Evolutionary conservation across 1,139 yeast genomes (phyloP).

Genomic region (Pichia sp.): DNA sequence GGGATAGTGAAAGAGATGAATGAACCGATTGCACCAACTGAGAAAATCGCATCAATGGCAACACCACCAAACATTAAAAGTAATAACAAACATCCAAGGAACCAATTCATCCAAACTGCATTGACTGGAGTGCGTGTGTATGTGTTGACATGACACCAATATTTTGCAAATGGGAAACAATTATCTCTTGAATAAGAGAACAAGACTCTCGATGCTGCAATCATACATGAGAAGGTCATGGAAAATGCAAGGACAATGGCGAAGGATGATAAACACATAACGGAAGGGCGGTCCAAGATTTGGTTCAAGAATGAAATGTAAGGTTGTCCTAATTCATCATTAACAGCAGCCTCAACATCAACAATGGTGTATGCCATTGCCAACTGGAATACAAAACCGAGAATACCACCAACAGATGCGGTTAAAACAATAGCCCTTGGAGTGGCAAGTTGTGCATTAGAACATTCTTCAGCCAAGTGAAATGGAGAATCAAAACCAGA

Average conservation of each 20-base stretch:
- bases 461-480: conserved; percentile 66
- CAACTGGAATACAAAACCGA: conserved; percentile 59
- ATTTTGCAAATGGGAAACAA: conserved; percentile 53
- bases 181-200: conserved; percentile 68
- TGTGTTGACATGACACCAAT: conserved; percentile 47
- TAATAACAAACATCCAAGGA: conserved; percentile 51
- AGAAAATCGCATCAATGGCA: conserved; percentile 69
- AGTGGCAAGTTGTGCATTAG: conserved; percentile 50
- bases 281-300: conserved; percentile 38
- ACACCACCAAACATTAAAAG: conserved; percentile 61
- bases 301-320: conserved; percentile 54
- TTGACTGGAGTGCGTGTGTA: conserved; percentile 59
- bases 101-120: conserved; percentile 61
- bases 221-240: conserved; percentile 67
- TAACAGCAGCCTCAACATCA: conserved; percentile 43
- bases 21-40: conserved; percentile 71
- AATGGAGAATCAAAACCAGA: conserved; percentile 72
- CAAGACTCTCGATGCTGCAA: conserved; percentile 64
- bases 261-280: conserved; percentile 49
- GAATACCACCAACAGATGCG: conserved; percentile 50
- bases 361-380: conserved; percentile 62
- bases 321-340: conserved; percentile 58
- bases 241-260: conserved; percentile 54
- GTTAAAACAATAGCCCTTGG: conserved; percentile 65
- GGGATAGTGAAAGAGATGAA: conserved; percentile 69